Conservation (phyloP, 176 grass and related monocot genomes). For the barley (Hordeum vulgare) region DNA sequence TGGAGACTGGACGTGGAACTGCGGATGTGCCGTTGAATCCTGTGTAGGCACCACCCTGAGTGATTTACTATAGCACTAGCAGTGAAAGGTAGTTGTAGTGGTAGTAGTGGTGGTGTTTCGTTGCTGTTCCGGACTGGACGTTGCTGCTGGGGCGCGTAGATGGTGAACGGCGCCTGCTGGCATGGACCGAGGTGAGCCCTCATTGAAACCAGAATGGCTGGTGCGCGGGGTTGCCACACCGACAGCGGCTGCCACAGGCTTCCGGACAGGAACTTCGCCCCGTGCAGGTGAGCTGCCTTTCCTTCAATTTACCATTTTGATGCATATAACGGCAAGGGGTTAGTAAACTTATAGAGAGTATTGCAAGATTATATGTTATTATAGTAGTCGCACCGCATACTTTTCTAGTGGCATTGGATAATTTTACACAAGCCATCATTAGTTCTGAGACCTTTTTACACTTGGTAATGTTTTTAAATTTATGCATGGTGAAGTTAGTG, state of each 20-base stretch:
- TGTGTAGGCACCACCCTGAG: neutral
- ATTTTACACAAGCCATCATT: neutral
- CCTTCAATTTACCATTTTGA: neutral
- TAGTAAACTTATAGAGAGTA: neutral
- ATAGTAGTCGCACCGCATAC: neutral
- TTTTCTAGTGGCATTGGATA: neutral
- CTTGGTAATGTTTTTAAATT: neutral
- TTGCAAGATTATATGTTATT: neutral
- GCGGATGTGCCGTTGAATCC: neutral
- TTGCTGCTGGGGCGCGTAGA: slow-evolving; percentile 11
- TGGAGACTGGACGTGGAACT: neutral
- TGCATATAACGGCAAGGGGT: neutral
- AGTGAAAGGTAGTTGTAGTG: neutral
- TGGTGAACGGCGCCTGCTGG: slow-evolving; percentile 18
- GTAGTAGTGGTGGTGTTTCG: neutral
- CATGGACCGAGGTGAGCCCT: slow-evolving; percentile 64
- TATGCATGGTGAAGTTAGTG: neutral
- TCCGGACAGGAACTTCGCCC: slow-evolving; percentile 22
- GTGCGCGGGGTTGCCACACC: slow-evolving; percentile 10
- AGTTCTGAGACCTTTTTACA: neutral
- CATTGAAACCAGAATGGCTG: slow-evolving; percentile 68
- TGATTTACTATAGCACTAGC: neutral
- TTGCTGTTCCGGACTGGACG: slow-evolving; percentile 25
- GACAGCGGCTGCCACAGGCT: neutral
- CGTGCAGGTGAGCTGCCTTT: slow-evolving; percentile 28